Evolutionary conservation across 495 filamentous ascomycete genomes (phyloP).

Genomic region (Physcia stellaris): DNA sequence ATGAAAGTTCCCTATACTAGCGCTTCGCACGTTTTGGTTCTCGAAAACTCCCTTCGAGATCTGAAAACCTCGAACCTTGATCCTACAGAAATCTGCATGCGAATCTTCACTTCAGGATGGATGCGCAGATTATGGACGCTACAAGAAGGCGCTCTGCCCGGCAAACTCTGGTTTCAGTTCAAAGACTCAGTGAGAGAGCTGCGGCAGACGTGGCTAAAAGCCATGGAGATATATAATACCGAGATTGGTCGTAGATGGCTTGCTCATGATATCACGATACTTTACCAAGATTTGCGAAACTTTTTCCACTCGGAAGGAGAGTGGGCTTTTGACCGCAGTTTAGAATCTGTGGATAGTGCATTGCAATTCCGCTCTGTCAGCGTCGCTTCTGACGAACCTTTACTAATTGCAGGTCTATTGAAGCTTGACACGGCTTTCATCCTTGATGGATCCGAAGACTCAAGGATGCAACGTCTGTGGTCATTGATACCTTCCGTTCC

Average conservation of each 20-base stretch:
- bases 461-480: slow-evolving; percentile 3
- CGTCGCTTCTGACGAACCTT: slow-evolving; percentile 2
- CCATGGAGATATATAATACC: background rate
- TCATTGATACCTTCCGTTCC: background rate
- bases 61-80: background rate
- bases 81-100: background rate
- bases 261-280: background rate
- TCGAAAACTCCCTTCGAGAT: slow-evolving; percentile 4
- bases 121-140: slow-evolving; percentile 10
- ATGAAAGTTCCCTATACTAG: slow-evolving; percentile 5
- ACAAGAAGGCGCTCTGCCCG: slow-evolving; percentile 1
- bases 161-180: slow-evolving; percentile 7
- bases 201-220: background rate
- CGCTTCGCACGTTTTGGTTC: slow-evolving; percentile 8
- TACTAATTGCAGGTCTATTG: slow-evolving; percentile 5
- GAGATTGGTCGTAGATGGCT: slow-evolving; percentile 1
- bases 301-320: background rate
- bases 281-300: background rate
- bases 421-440: slow-evolving; percentile 1
- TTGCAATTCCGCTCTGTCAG: slow-evolving; percentile 7
- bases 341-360: background rate
- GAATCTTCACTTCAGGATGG: slow-evolving; percentile 6
- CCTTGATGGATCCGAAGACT: background rate
- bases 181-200: background rate
- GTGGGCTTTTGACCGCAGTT: background rate